A percentile compares a stretch with the other conserved stretches of the same genome.
These are phyloP conservation scores for Porpolomopsis calyptriformis DNA, from an alignment of 768 basidiomycete species.

Conservation along the genomic window DNA sequence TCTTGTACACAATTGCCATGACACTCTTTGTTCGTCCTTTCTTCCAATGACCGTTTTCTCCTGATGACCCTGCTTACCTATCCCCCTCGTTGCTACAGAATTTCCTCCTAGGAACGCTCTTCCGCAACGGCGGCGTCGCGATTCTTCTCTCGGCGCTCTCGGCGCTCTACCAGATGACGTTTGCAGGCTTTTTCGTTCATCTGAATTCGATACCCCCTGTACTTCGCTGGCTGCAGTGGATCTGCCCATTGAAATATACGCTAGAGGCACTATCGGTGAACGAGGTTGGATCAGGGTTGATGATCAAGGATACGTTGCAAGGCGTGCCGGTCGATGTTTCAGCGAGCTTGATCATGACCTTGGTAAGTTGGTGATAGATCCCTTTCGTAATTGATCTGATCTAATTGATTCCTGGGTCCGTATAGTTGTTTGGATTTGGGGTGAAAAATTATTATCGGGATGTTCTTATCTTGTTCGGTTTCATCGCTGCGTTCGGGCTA, in stretches of 20 bases:
- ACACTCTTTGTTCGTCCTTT: conserved; percentile 62
- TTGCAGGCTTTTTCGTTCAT: conserved; percentile 89
- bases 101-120: conserved; percentile 77
- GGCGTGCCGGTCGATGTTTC: conserved; percentile 78
- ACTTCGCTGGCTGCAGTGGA: conserved; percentile 87
- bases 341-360: conserved; percentile 76
- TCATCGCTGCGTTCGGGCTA: conserved; percentile 68
- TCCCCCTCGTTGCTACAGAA: conserved; percentile 41
- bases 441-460: conserved; percentile 78
- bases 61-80: background rate
- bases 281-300: conserved; percentile 80
- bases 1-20: conserved; percentile 76
- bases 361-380: conserved; percentile 37
- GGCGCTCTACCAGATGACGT: conserved; percentile 77
- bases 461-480: conserved; percentile 78
- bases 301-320: conserved; percentile 67
- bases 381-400: background rate
- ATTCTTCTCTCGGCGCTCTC: conserved; percentile 76
- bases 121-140: conserved; percentile 82
- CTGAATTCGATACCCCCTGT: conserved; percentile 77
- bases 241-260: conserved; percentile 73
- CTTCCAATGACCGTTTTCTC: no score
- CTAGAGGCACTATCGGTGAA: conserved; percentile 87
- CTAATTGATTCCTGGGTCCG: background rate
- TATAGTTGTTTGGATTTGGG: conserved; percentile 79